Base-by-base conservation (phyloP, 768 basidiomycete genomes). In the Suillus fuscotomentosus region DNA sequence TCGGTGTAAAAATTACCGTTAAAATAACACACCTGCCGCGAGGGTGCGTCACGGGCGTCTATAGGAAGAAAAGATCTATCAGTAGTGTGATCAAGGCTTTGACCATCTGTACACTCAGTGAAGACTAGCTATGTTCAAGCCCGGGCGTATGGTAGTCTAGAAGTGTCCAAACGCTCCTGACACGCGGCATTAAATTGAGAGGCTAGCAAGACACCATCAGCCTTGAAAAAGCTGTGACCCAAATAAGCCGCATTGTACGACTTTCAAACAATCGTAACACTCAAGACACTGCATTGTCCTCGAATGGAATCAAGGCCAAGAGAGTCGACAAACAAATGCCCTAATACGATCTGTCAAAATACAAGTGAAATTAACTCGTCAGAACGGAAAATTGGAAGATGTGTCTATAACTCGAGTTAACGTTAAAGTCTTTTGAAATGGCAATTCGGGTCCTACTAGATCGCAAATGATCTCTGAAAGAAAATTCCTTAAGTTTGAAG, bases 301-400 rank as follows among this genome's bases (percentile, higher is more conserved):
- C 5, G 53, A 34, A n/a, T 54, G 20, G 31, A 54, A 54, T 54
- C 31, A 17, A 15, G 8, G 50, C 50, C 15, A 53, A 20, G 51
- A 53, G 10, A 13, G 53, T 9, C 27, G 31, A 54, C 34, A 54
- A 54, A 54, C 34, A 54, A 34, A 54, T 54, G 53, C 11, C 34
- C 53, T 38, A 54, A 54, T 54, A 53, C n/a, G 11, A 54, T 34
- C 53, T 34, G 53, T 54, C 53, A 11, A 54, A 54, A 54, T n/a
- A 10, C 31, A 36, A 34, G 31, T 6, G 8, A 38, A 38, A 34
- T 53, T 15, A 24, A 20, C 17, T 53, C 10, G 17, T 31, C 51
- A 20, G 2, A 53, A 20, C 27, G 17, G 15, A 53, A 31, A 31
- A 36, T 54, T n/a, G 31, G 20, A 36, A 54, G 20, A 54, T 6